These are phyloP conservation scores for Verticillium longisporum DNA, from an alignment of 2,329 filamentous ascomycete species.

Conservation along the genomic window DNA sequence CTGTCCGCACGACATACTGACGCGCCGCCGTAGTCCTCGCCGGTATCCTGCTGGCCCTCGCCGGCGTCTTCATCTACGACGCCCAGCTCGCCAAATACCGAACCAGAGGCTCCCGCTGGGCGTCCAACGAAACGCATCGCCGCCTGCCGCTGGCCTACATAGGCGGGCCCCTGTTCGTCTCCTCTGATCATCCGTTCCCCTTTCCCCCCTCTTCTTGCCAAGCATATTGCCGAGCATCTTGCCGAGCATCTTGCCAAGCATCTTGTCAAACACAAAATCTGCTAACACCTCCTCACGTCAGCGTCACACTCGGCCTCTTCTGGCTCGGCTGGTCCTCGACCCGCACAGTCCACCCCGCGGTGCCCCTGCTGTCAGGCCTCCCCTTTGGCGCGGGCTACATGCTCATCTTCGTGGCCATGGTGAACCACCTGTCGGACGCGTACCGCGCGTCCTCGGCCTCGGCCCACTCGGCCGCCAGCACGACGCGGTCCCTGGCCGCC, in stretches of 20 bases:
- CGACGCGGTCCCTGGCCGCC: constrained; percentile 11
- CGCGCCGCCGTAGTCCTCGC: constrained; percentile 13
- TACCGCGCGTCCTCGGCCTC: constrained; percentile 33
- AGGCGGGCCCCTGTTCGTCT: constrained; percentile 50
- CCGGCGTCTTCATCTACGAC: constrained; percentile 17
- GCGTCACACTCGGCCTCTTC: constrained; percentile 42
- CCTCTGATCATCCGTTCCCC: neutral
- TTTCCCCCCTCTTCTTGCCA: no score
- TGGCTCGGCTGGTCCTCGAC: constrained; percentile 56
- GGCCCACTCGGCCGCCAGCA: constrained; percentile 13
- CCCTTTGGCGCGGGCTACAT: constrained; percentile 56
- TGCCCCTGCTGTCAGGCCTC: constrained; percentile 53
- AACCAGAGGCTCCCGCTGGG: constrained; percentile 19
- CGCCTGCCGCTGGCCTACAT: constrained; percentile 41
- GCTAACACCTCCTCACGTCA: no score
- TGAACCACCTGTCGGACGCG: constrained; percentile 59
- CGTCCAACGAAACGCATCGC: constrained; percentile 23
- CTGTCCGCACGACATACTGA: neutral
- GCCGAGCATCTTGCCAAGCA: no score
- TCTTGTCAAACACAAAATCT: constrained; percentile 14
- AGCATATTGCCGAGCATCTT: no score
- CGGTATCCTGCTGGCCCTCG: constrained; percentile 16
- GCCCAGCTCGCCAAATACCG: constrained; percentile 18
- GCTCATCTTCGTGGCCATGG: constrained; percentile 55
- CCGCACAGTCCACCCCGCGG: constrained; percentile 39